Evolutionary conservation across 179 eudicot genomes (phyloP), one percentile per base, ranked within the genome.

Genomic region (Amaranthus tricolor): DNA sequence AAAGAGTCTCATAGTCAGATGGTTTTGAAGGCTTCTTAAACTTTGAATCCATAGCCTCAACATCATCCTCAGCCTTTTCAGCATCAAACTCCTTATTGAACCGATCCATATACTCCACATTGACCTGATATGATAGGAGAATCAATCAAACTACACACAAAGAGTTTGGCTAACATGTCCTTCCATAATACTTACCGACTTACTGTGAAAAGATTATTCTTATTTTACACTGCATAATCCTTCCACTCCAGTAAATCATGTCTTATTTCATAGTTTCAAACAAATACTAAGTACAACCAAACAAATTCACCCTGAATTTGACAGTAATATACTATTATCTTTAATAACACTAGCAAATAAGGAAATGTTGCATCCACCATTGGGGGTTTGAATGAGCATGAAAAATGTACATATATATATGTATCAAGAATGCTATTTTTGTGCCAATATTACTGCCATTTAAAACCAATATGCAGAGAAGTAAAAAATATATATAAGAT

Each of bases 21-120:
- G 99, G 99, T 77, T 95, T 95, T 56, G 88, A 74, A 60, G 87
- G 61, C 73, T 80, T 87, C 61, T 82, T 79, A 50, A 82, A 69
- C 60, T 84, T 87, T 53, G 68, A 67, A 54, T 67, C 82, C 67
- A 77, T 78, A 49, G 62, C 61, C 64, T 74, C 87, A 72, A 66
- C 72, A 12, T 80, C 84, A 43, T 85, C 84, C 47, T 76, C 83
- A 57, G 78, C 76, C 60, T 78, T 84, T 54, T 86, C 84, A 58
- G 58, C 78, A 43, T 70, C 87, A 88, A 88, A 96, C 71, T 88
- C 90, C 53, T 85, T 78, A 60, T 51, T 70, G 77, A 96, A 93
- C 47, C 92, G 89, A 79, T 88, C 94, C 84, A 86, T 71, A 79
- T 89, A 72, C 77, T 93, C 94, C 76, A 93, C 97, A 74, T 83